phyloP scores from a whole-genome alignment of 305 asterid genomes.

The Withania somnifera region DNA sequence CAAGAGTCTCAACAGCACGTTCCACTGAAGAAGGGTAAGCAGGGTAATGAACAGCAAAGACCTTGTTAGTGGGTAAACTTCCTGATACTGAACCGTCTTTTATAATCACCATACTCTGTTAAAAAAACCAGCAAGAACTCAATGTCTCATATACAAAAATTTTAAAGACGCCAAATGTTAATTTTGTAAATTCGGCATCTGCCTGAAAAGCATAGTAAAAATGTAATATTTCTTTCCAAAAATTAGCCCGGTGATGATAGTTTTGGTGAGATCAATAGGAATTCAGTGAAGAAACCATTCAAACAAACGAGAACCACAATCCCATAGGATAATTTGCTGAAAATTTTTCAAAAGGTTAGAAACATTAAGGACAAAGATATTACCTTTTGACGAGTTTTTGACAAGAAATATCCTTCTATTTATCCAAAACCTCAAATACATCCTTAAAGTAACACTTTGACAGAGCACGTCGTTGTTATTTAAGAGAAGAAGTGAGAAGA shows the following conservation, averaged over 20 bases:
- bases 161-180: background rate
- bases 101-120: conserved; percentile 45
- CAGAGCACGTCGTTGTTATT: background rate
- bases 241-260: background rate
- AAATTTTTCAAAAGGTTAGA: background rate
- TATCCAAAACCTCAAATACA: background rate
- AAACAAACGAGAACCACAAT: background rate
- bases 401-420: background rate
- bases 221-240: background rate
- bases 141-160: background rate
- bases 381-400: background rate
- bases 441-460: background rate
- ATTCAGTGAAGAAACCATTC: background rate
- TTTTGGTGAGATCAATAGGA: background rate
- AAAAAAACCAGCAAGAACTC: background rate
- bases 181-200: background rate
- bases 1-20: conserved; percentile 86
- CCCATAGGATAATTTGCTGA: background rate
- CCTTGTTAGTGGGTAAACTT: conserved; percentile 30
- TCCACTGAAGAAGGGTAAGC: conserved; percentile 77
- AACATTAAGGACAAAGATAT: background rate
- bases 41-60: conserved; percentile 72
- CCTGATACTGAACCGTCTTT: conserved; percentile 70
- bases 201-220: background rate
- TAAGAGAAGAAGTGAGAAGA: background rate